Conservation (phyloP, 176 grass and related monocot species). For the Ensete glaucum region DNA sequence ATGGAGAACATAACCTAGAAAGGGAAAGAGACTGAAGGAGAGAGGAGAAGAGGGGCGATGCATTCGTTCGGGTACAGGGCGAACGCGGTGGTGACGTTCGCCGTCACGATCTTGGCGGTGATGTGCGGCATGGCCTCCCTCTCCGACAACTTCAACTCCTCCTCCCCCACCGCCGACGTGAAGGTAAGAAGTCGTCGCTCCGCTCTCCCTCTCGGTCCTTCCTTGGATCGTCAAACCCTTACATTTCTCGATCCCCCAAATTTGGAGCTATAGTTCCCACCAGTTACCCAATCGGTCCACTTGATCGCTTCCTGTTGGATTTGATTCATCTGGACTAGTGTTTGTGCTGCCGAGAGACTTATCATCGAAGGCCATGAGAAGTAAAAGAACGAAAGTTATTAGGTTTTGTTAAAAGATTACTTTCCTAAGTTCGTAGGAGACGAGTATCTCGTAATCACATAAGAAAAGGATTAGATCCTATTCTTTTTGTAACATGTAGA, state of each 20-base stretch:
- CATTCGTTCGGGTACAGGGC: conserved; percentile 84
- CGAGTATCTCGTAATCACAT: too few relatives aligned
- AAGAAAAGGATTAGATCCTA: too few relatives aligned
- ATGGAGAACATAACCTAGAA: background rate
- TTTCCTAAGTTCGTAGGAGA: too few relatives aligned
- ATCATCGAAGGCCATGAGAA: too few relatives aligned
- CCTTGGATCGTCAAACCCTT: background rate
- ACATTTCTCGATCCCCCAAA: background rate
- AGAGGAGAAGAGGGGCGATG: conserved; percentile 30
- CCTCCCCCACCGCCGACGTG: conserved; percentile 53
- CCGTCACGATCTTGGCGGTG: conserved; percentile 71
- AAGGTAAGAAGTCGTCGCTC: conserved; percentile 37
- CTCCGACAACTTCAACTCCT: conserved; percentile 75
- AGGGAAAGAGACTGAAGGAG: conserved; percentile 3
- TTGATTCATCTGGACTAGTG: background rate
- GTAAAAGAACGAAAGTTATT: too few relatives aligned
- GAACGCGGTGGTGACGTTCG: conserved; percentile 86
- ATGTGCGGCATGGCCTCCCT: conserved; percentile 90
- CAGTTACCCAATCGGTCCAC: background rate
- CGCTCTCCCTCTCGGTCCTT: background rate
- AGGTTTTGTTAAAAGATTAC: too few relatives aligned
- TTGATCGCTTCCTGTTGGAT: background rate
- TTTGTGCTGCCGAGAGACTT: background rate
- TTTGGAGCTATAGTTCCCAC: background rate
- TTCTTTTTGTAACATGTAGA: too few relatives aligned